These are phyloP conservation scores for Dimargaris verticillata DNA, from an alignment of 192 early-diverging fungal genomes.

Conservation along the genomic window DNA sequence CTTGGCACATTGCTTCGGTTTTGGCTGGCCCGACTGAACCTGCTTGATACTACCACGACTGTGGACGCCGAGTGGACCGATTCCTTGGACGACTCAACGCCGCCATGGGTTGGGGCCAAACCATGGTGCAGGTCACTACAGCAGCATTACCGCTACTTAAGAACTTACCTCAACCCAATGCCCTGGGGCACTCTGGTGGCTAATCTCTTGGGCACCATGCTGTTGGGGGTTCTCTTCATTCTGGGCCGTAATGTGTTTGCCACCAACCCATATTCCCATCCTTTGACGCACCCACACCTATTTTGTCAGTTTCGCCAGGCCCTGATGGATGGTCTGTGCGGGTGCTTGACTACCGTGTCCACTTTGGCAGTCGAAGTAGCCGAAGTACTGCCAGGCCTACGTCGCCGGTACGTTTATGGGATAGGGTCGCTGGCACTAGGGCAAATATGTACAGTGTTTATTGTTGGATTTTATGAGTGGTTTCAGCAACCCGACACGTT, in stretches of 20 bases:
- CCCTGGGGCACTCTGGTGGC: constrained; percentile 27
- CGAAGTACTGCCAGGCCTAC: constrained; percentile 9
- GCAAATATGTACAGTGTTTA: background rate
- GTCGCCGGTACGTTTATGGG: constrained; percentile 3
- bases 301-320: constrained; percentile 17
- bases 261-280: too few relatives aligned
- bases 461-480: constrained; percentile 10
- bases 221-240: constrained; percentile 18
- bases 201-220: constrained; percentile 19
- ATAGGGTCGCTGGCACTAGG: background rate
- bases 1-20: constrained; percentile 2
- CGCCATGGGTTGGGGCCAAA: background rate
- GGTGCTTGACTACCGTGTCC: constrained; percentile 52
- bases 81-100: background rate
- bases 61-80: background rate
- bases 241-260: constrained; percentile 20
- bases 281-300: background rate
- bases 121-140: background rate
- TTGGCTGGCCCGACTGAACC: constrained; percentile 7
- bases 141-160: background rate
- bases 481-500: background rate
- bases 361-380: constrained; percentile 35
- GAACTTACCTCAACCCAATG: background rate
- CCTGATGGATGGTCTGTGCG: constrained; percentile 40
- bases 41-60: background rate